Percentiles rank a stretch among this genome's conserved stretches.
phyloP scores from a whole-genome alignment of 441 rosid genomes.

The Adansonia gregorii region DNA sequence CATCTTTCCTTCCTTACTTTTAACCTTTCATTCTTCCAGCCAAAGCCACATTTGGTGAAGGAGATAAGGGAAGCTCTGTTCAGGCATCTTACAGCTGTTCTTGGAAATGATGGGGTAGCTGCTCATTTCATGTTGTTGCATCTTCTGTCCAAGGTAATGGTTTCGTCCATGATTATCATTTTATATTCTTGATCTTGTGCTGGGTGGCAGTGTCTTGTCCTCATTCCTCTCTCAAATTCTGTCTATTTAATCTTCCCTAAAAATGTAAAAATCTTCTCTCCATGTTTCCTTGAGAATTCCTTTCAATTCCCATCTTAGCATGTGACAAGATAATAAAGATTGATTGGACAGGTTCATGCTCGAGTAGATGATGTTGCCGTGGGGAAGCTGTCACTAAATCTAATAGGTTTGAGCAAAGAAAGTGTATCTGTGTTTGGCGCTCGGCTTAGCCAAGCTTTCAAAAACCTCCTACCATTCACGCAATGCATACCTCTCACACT shows the following conservation, averaged over 20 bases:
- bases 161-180: constrained; percentile 12
- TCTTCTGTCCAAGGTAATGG: constrained; percentile 74
- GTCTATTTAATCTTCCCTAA: neutral
- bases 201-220: neutral
- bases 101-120: constrained; percentile 81
- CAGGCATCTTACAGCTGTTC: constrained; percentile 65
- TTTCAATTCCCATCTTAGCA: neutral
- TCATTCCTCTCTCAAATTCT: neutral
- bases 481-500: constrained; percentile 63
- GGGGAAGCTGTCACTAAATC: constrained; percentile 88
- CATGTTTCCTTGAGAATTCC: neutral
- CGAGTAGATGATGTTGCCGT: constrained; percentile 77
- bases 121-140: constrained; percentile 75
- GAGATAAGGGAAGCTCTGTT: constrained; percentile 64
- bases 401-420: constrained; percentile 69
- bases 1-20: constrained; percentile 21
- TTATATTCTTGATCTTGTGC: constrained; percentile 10
- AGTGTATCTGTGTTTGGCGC: constrained; percentile 63
- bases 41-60: constrained; percentile 56
- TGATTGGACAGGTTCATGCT: constrained; percentile 64
- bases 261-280: neutral
- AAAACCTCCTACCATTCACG: constrained; percentile 74
- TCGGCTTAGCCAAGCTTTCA: constrained; percentile 47
- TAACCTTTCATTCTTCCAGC: constrained; percentile 49
- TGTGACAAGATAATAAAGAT: neutral